Conservation (phyloP, 495 filamentous ascomycete species). For the Talaromyces ruber region DNA sequence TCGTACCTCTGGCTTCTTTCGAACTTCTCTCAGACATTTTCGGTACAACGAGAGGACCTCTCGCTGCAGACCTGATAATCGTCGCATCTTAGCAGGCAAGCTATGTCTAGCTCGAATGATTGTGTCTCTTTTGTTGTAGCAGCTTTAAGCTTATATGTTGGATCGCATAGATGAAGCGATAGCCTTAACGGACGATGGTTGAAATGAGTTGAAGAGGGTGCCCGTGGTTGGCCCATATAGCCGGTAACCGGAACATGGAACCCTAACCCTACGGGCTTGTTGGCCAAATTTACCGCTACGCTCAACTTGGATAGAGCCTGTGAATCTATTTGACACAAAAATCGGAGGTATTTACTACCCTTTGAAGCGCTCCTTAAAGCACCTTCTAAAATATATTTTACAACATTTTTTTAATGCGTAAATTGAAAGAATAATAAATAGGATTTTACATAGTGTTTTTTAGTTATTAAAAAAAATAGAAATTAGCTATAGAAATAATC, state of each 20-base stretch:
- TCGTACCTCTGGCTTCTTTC: conserved; percentile 71
- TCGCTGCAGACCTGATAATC: conserved; percentile 82
- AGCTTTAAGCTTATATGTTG: background rate
- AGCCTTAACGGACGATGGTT: background rate
- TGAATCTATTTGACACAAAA: too few relatives aligned
- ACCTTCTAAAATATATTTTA: too few relatives aligned
- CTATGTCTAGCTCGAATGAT: background rate
- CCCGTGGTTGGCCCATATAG: background rate
- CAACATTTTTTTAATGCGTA: too few relatives aligned
- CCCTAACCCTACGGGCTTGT: background rate
- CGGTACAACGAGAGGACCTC: conserved; percentile 84
- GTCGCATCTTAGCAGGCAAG: conserved; percentile 2
- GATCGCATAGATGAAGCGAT: background rate
- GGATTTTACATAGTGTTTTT: too few relatives aligned
- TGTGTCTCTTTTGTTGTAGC: background rate
- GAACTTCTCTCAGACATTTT: conserved; percentile 68
- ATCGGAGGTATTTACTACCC: too few relatives aligned
- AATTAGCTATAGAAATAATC: too few relatives aligned
- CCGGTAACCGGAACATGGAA: background rate
- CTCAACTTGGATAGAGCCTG: too few relatives aligned
- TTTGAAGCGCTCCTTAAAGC: too few relatives aligned
- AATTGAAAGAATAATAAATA: too few relatives aligned
- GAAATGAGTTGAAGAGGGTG: background rate
- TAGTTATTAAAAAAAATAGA: too few relatives aligned
- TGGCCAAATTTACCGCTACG: too few relatives aligned